Conservation (phyloP, 495 filamentous ascomycete species). For the Penicillium atrosanguineum region DNA sequence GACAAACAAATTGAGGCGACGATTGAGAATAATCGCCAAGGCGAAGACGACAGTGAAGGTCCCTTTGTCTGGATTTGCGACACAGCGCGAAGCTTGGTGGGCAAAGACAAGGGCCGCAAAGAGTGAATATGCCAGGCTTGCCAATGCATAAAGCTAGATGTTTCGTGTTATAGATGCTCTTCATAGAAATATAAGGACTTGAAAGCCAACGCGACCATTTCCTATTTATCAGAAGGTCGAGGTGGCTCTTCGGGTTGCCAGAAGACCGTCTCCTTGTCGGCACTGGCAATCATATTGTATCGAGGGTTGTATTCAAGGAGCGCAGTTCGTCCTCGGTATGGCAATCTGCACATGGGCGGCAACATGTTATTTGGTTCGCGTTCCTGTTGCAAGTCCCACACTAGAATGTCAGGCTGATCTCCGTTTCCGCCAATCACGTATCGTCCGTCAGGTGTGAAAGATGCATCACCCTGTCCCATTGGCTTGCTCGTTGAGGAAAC, state of each 20-base stretch:
- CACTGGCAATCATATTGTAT: slow-evolving; percentile 84
- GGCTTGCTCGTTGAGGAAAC: slow-evolving; percentile 46
- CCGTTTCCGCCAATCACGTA: slow-evolving; percentile 77
- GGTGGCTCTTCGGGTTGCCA: slow-evolving; percentile 67
- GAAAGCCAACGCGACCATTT: not conserved
- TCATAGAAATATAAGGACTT: not conserved
- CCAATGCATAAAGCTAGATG: not conserved
- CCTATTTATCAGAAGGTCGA: slow-evolving; percentile 34
- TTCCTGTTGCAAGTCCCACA: slow-evolving; percentile 74
- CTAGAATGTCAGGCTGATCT: slow-evolving; percentile 64
- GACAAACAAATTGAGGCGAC: slow-evolving; percentile 60
- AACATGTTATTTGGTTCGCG: slow-evolving; percentile 52
- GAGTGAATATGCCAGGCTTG: slow-evolving; percentile 13
- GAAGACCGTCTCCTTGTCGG: slow-evolving; percentile 82
- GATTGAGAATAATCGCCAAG: slow-evolving; percentile 41
- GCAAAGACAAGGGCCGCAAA: slow-evolving; percentile 56
- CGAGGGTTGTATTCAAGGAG: slow-evolving; percentile 86
- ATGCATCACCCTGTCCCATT: slow-evolving; percentile 73
- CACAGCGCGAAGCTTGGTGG: slow-evolving; percentile 62
- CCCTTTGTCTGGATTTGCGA: slow-evolving; percentile 61
- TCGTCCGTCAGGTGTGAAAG: slow-evolving; percentile 82
- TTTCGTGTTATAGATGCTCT: not conserved
- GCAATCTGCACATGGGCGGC: slow-evolving; percentile 61
- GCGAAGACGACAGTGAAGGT: slow-evolving; percentile 44
- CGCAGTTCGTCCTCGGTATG: slow-evolving; percentile 63